Conservation (phyloP, 768 basidiomycete genomes). For the Rhizopogon salebrosus region DNA sequence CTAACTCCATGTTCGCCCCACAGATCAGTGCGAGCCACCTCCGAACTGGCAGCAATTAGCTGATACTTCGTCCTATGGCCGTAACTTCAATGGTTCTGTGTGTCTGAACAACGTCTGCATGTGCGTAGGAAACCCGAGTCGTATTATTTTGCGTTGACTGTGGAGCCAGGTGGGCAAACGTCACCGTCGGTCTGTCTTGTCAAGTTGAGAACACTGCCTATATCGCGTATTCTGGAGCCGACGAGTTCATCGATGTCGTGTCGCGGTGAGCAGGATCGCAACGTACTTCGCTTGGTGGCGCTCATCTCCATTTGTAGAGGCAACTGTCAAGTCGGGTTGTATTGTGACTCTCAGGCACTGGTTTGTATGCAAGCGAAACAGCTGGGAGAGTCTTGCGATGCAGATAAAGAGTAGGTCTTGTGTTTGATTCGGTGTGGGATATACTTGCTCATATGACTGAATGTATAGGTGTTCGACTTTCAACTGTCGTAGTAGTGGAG, state of each 20-base stretch:
- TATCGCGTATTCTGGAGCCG: conserved; percentile 53
- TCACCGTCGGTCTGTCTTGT: conserved; percentile 58
- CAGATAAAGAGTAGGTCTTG: conserved; percentile 49
- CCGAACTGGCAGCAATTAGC: conserved; percentile 57
- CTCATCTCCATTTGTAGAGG: conserved; percentile 34
- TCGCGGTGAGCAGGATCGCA: conserved; percentile 51
- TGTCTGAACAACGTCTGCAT: conserved; percentile 83
- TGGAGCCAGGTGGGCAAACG: conserved; percentile 67
- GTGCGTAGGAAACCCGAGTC: conserved; percentile 36
- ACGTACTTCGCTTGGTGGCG: neutral
- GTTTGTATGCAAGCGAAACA: conserved; percentile 56
- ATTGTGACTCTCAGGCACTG: conserved; percentile 62
- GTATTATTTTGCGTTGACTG: neutral
- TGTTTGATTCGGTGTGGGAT: conserved; percentile 37
- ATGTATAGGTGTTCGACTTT: conserved; percentile 60
- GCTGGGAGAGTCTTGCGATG: conserved; percentile 54
- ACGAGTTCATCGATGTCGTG: conserved; percentile 72
- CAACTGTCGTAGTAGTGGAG: conserved; percentile 60
- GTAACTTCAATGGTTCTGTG: conserved; percentile 77
- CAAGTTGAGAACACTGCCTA: conserved; percentile 76
- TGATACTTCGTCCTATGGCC: conserved; percentile 60
- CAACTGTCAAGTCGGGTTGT: conserved; percentile 68
- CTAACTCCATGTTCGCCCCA: neutral
- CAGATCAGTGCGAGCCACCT: conserved; percentile 76
- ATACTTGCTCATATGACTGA: conserved; percentile 10